Percentiles rank a stretch among this genome's conserved stretches.
Evolutionary conservation across 108 stramenopile species (phyloP).

Genomic region (Skeletonema grethae): DNA sequence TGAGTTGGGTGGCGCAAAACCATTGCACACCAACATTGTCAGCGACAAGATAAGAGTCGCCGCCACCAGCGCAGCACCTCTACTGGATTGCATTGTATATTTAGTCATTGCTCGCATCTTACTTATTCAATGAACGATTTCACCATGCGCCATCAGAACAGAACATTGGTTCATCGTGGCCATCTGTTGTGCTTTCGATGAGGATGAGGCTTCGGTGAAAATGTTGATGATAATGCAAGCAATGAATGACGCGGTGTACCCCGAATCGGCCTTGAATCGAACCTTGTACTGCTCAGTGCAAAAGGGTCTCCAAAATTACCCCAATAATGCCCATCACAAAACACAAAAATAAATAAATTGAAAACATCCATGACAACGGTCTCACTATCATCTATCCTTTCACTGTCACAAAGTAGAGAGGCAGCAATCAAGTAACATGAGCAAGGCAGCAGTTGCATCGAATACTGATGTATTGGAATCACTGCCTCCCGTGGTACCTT

Average conservation of each 20-base stretch:
- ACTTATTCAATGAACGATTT: background rate
- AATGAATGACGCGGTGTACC: background rate
- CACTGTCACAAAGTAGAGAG: background rate
- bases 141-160: background rate
- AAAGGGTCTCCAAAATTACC: background rate
- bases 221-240: background rate
- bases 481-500: constrained; percentile 69
- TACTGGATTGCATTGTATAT: background rate
- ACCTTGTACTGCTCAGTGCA: background rate
- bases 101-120: background rate
- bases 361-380: background rate
- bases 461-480: constrained; percentile 11
- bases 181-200: background rate
- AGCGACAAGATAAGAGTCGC: background rate
- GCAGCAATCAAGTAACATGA: background rate
- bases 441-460: background rate
- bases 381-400: background rate
- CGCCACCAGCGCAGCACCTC: background rate
- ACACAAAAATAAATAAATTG: background rate
- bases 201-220: background rate
- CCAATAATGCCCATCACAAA: background rate
- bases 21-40: background rate
- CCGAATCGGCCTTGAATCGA: background rate
- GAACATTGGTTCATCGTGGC: background rate
- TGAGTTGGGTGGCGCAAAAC: background rate